A percentile compares a stretch with the other conserved stretches of the same genome.
Evolutionary conservation across 768 basidiomycete species (phyloP).

Genomic region (Pleurotus salmoneostramineus): DNA sequence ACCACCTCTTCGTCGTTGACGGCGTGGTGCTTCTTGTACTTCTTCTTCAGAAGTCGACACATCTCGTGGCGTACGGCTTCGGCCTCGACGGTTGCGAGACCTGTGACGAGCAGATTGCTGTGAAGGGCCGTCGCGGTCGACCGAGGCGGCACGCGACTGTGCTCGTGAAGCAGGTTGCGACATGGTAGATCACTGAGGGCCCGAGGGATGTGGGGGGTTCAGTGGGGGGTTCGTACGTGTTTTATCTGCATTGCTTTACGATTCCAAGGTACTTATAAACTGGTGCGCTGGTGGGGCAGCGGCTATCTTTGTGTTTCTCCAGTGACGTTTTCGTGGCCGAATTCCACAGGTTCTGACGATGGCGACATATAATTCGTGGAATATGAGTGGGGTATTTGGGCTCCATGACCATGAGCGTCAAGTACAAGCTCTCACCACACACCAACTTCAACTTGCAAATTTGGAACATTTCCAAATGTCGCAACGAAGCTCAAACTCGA

Average conservation of each 20-base stretch:
- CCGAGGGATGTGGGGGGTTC: not conserved
- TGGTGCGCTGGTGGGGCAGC: not conserved
- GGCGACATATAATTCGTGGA: too few species aligned
- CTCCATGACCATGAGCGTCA: too few species aligned
- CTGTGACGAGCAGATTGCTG: not conserved
- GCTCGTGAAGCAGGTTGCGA: constrained; percentile 5
- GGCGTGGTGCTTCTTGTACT: not conserved
- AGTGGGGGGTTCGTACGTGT: not conserved
- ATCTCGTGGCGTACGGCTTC: constrained; percentile 13
- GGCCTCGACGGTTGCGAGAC: constrained; percentile 10
- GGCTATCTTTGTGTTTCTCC: not conserved
- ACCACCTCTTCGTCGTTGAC: constrained; percentile 11
- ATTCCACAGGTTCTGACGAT: too few species aligned
- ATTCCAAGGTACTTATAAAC: not conserved
- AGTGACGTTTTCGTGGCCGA: not conserved
- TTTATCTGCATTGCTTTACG: not conserved
- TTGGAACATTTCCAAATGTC: too few species aligned
- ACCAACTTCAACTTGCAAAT: too few species aligned
- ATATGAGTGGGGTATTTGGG: too few species aligned
- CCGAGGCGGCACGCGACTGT: constrained; percentile 7
- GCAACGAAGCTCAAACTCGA: too few species aligned
- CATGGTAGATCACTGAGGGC: not conserved
- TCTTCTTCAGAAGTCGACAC: constrained; percentile 8
- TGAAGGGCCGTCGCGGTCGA: constrained; percentile 5
- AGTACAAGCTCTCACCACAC: too few species aligned